A percentile compares a stretch with the other conserved stretches of the same genome.
phyloP scores from a whole-genome alignment of 208 protist species.

The Trichomonas vaginalis region DNA sequence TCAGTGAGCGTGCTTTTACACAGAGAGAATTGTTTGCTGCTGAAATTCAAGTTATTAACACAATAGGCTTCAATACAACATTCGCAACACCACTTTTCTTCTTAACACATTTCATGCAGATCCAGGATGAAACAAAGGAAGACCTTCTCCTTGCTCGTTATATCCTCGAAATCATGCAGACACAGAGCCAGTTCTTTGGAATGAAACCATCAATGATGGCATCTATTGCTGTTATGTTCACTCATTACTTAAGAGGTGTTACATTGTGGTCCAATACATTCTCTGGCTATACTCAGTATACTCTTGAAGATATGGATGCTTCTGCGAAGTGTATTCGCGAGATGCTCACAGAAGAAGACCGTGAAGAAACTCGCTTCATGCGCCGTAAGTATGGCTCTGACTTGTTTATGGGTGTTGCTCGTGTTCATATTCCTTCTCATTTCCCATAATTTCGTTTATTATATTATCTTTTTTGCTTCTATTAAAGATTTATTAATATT shows the following conservation, averaged over 20 bases:
- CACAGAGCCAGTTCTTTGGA: not conserved
- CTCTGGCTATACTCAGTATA: not conserved
- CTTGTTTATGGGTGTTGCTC: not conserved
- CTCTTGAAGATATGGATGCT: not conserved
- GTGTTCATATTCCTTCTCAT: not conserved
- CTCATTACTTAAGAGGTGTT: not conserved
- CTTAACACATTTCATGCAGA: not conserved
- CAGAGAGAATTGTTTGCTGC: not conserved
- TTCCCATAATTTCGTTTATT: not conserved
- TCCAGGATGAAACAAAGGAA: not conserved
- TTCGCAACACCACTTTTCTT: conserved; percentile 3
- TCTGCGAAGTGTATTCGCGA: not conserved
- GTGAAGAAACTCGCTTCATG: conserved; percentile 7
- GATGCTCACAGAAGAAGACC: not conserved
- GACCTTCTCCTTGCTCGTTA: not conserved
- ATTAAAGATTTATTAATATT: not conserved
- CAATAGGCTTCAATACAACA: not conserved
- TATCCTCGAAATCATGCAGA: not conserved
- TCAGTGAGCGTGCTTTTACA: not conserved
- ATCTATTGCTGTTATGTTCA: not conserved
- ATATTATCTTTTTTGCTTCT: not conserved
- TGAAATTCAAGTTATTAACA: not conserved
- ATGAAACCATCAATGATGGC: not conserved
- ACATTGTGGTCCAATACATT: not conserved
- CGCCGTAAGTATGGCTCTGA: not conserved